A percentile compares a stretch with the other conserved stretches of the same genome.
phyloP scores from a whole-genome alignment of 1,139 yeast species.

The Taiozyma sp. region DNA sequence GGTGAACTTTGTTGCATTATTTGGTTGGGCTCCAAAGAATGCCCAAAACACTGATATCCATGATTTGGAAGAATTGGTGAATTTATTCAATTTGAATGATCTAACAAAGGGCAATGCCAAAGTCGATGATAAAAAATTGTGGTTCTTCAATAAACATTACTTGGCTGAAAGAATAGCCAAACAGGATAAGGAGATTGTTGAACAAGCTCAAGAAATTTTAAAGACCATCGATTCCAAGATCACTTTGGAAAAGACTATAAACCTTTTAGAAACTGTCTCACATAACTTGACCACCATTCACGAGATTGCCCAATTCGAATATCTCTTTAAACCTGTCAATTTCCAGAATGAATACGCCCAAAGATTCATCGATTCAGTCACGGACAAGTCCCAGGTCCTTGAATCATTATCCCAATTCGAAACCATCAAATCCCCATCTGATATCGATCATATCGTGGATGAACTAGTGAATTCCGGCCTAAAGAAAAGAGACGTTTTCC shows the following conservation, averaged over 20 bases:
- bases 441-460: constrained; percentile 21
- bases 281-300: constrained; percentile 41
- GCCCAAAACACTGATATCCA: constrained; percentile 49
- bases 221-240: constrained; percentile 12
- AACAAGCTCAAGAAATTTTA: constrained; percentile 26
- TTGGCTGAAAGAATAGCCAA: constrained; percentile 37
- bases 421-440: constrained; percentile 16
- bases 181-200: constrained; percentile 32
- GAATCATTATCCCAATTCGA: constrained; percentile 17
- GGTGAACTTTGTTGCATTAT: constrained; percentile 79
- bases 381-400: constrained; percentile 12
- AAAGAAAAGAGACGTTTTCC: constrained; percentile 50
- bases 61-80: constrained; percentile 24
- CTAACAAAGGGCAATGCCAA: constrained; percentile 93
- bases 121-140: constrained; percentile 73
- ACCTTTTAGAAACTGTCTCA: constrained; percentile 24
- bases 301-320: constrained; percentile 46
- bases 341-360: constrained; percentile 21
- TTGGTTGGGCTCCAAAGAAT: constrained; percentile 80
- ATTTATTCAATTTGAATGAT: constrained; percentile 48
- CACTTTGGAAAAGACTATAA: constrained; percentile 17
- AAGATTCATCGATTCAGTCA: constrained; percentile 16
- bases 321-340: constrained; percentile 43
- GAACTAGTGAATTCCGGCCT: constrained; percentile 13
- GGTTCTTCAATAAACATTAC: constrained; percentile 71